phyloP scores from a whole-genome alignment of 2,329 filamentous ascomycete genomes.

The Claviceps lovelessii region DNA sequence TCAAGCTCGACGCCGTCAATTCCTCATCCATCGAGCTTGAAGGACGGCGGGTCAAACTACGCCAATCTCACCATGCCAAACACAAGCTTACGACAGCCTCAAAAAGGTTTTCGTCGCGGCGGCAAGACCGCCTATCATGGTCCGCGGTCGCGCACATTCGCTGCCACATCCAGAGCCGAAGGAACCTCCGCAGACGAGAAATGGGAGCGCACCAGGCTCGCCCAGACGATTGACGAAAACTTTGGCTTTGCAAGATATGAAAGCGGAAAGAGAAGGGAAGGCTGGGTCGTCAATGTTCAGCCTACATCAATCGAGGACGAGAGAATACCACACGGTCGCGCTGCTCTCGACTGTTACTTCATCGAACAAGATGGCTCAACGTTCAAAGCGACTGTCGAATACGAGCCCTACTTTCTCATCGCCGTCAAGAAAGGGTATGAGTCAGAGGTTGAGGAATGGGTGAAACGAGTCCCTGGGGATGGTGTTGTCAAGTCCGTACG shows the following conservation, averaged over 20 bases:
- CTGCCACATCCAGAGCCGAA: slow-evolving; percentile 65
- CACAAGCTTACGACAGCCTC: slow-evolving; percentile 43
- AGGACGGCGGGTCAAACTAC: not conserved
- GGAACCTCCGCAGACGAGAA: slow-evolving; percentile 86
- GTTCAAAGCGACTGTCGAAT: slow-evolving; percentile 93
- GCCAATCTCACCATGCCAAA: slow-evolving; percentile 36
- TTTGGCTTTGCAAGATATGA: slow-evolving; percentile 94
- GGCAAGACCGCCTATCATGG: slow-evolving; percentile 59
- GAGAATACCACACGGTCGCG: slow-evolving; percentile 66
- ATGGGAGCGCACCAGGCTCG: slow-evolving; percentile 69
- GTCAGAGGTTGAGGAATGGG: slow-evolving; percentile 91
- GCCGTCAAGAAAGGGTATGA: slow-evolving; percentile 80
- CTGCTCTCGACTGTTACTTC: slow-evolving; percentile 94
- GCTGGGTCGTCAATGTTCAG: slow-evolving; percentile 94
- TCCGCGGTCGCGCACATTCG: slow-evolving; percentile 58
- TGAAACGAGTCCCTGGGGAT: slow-evolving; percentile 60
- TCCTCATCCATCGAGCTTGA: slow-evolving; percentile 9
- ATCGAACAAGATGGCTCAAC: slow-evolving; percentile 75
- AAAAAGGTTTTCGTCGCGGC: slow-evolving; percentile 54
- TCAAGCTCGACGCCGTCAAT: slow-evolving; percentile 7
- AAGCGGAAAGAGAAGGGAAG: slow-evolving; percentile 62
- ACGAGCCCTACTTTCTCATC: slow-evolving; percentile 91
- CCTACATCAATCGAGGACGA: slow-evolving; percentile 78
- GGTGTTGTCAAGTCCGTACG: slow-evolving; percentile 68
- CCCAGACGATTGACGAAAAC: slow-evolving; percentile 79